Evolutionary conservation across 225 moss, liverwort and hornwort species (phyloP), one percentile per base, ranked within the genome.

Genomic region (Pleurozium schreberi): DNA sequence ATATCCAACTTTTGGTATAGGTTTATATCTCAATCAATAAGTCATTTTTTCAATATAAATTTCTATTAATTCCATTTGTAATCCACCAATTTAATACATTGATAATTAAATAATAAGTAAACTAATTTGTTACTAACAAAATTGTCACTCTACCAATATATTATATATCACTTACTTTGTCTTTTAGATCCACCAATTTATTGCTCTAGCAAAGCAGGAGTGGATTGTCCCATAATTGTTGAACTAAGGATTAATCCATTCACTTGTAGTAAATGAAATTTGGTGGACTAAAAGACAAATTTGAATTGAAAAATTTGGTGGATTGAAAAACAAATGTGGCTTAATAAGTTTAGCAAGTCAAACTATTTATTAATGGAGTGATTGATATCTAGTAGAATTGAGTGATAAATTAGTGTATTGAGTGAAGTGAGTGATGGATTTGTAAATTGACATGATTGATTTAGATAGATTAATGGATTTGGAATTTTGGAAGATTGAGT

Each of bases 271-370:
- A 6, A 6, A 78, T 57, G 10, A n/a, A 38, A 38, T n/a, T 53
- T 55, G 2, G 40, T 68, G 12, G 13, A 40, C 1, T 22, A 6
- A 66, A 1, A 19, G 1, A 36, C 5, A 34, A 1, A 64, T 64
- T 64, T 64, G 16, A 64, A 31, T 16, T 64, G 17, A 33, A 8
- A 63, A 65, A 65, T 65, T 38, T 66, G 38, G 14, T 52, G 1
- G 5, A 52, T 12, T 50, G 3, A 34, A 0, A 20, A 2, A 53
- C 4, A 77, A 14, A 15, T 77, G 5, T 53, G 1, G 3, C 3
- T 13, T 53, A 5, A 22, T 8, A 76, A 76, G 22, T 52, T 5
- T 75, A 8, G 4, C 1, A 4, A 2, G 18, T 31, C 19, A 2
- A 73, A 6, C 6, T 6, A 30, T 18, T 30, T 6, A 45, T 17